phyloP scores from a whole-genome alignment of 495 filamentous ascomycete genomes.

The Hypoxylon subgilvum region DNA sequence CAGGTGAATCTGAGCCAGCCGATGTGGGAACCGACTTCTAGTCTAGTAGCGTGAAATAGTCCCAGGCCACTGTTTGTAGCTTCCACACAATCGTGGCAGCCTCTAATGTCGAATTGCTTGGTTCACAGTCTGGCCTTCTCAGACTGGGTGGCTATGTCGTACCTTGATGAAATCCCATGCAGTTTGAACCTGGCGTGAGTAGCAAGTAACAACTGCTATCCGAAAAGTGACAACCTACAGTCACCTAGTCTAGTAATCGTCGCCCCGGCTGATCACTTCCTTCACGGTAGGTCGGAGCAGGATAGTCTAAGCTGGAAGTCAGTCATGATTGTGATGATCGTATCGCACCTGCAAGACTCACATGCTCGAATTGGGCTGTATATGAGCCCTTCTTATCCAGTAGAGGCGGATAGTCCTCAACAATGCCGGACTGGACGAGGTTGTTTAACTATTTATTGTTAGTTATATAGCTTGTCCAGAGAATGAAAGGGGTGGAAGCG shows the following conservation, averaged over 20 bases:
- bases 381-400: slow-evolving; percentile 94
- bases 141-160: too few species aligned
- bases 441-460: slow-evolving; percentile 75
- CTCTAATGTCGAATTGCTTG: too few species aligned
- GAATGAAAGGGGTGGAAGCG: background rate
- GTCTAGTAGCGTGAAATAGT: too few species aligned
- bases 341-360: slow-evolving; percentile 52
- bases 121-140: too few species aligned
- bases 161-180: too few species aligned
- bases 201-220: background rate
- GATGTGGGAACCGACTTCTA: too few species aligned
- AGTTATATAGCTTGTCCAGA: slow-evolving; percentile 16
- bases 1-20: too few species aligned
- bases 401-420: slow-evolving; percentile 88
- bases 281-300: slow-evolving; percentile 85
- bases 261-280: slow-evolving; percentile 90
- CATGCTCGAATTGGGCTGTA: slow-evolving; percentile 94
- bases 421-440: slow-evolving; percentile 80
- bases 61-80: too few species aligned
- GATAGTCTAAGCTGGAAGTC: slow-evolving; percentile 67
- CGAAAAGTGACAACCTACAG: background rate
- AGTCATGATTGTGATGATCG: slow-evolving; percentile 28
- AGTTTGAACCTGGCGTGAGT: too few species aligned
- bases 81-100: too few species aligned
- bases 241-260: slow-evolving; percentile 71